phyloP scores from a whole-genome alignment of 495 filamentous ascomycete species.

The Penicillium salamii region DNA sequence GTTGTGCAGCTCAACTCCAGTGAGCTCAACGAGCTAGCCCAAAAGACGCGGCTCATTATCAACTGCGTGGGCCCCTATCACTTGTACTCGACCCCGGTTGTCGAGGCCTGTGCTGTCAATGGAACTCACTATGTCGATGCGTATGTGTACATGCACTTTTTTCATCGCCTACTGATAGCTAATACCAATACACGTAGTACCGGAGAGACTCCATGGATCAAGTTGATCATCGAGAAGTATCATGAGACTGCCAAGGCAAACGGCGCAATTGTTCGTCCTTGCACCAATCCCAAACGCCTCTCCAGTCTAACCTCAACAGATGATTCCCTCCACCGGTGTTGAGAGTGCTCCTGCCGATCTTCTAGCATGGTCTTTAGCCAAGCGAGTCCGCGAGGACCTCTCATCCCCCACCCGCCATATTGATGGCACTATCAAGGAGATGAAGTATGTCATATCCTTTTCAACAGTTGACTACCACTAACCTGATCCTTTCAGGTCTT shows the following conservation, averaged over 20 bases:
- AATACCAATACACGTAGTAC: constrained; percentile 47
- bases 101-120: constrained; percentile 82
- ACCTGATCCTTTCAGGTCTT: constrained; percentile 23
- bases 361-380: constrained; percentile 66
- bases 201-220: constrained; percentile 80
- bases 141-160: constrained; percentile 22
- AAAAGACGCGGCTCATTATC: constrained; percentile 75
- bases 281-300: background rate
- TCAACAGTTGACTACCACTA: constrained; percentile 3
- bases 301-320: constrained; percentile 41
- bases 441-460: constrained; percentile 48
- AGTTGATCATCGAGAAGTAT: constrained; percentile 77
- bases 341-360: constrained; percentile 87
- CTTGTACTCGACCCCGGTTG: constrained; percentile 71
- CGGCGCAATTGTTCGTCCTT: constrained; percentile 62
- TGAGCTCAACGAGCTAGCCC: constrained; percentile 63
- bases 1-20: constrained; percentile 59
- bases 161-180: constrained; percentile 2
- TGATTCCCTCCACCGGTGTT: constrained; percentile 82
- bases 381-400: constrained; percentile 58
- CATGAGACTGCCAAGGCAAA: constrained; percentile 68
- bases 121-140: constrained; percentile 92
- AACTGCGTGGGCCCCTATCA: constrained; percentile 84
- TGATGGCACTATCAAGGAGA: constrained; percentile 56
- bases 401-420: constrained; percentile 55